Base-by-base conservation (phyloP, 108 stramenopile genomes). In the Phaeodactylum tricornutum region DNA sequence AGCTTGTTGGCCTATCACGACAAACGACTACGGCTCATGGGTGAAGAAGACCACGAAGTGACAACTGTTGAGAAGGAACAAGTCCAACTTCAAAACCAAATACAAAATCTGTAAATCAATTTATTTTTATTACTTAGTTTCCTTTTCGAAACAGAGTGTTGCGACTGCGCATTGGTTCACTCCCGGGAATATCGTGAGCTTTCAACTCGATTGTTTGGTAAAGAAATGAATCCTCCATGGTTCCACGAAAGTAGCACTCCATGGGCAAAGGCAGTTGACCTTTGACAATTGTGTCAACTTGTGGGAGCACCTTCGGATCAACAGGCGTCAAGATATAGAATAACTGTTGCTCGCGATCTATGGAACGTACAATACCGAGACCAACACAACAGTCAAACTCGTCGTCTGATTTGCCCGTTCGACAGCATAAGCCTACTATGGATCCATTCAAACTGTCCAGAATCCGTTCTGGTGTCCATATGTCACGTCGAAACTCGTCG, bases 1-100 rank as follows among this genome's bases (percentile, higher is more conserved):
- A 84, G 75, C 47, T 67, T 97, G 26, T 43, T 91, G 21, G 63
- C 61, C 2, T 96, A 69, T 57, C 96, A 97, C 52, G 84, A 93
- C 36, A 51, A 66, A 15, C 77, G 83, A 62, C 66, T 96, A 38
- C 56, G 77, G 14, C 14, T 41, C 6, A 6, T 41, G 5, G 33
- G 33, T 34, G 9, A 34, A 12, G 39, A 5, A 5, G 39, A n/a
- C 5, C 9, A 41, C 14, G 39, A 41, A 41, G 8, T n/a, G n/a
- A n/a, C n/a, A n/a, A n/a, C n/a, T n/a, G n/a, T n/a, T n/a, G n/a
- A n/a, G n/a, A n/a, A n/a, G n/a, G n/a, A n/a, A n/a, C n/a, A n/a
- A n/a, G n/a, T n/a, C n/a, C n/a, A n/a, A n/a, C n/a, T n/a, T n/a
- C n/a, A n/a, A n/a, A n/a, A n/a, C n/a, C n/a, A n/a, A n/a, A n/a